Conservation (phyloP, 805 yeast species). For the Kazachstania viticola region DNA sequence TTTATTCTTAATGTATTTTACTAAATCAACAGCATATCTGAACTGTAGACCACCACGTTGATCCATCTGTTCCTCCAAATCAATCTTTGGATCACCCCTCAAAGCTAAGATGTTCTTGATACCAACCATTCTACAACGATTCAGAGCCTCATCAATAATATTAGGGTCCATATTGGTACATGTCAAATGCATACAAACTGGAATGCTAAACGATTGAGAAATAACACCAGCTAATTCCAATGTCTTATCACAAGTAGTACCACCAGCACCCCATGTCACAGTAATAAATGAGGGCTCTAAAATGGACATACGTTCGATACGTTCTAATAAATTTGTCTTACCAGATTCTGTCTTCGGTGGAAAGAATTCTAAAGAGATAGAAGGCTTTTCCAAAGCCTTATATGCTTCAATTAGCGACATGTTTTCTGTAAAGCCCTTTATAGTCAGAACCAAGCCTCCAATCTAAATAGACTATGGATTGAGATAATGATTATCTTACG, state of each 20-base stretch:
- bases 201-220: constrained; percentile 63
- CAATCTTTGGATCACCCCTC: constrained; percentile 92
- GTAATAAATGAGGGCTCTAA: constrained; percentile 84
- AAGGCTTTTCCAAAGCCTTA: constrained; percentile 38
- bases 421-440: no score
- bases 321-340: constrained; percentile 67
- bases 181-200: constrained; percentile 89
- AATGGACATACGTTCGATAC: constrained; percentile 81
- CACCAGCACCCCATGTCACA: constrained; percentile 99
- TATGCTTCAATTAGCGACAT: constrained; percentile 38
- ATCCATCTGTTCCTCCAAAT: constrained; percentile 26
- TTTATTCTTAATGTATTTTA: constrained; percentile 56
- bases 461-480: no score
- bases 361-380: constrained; percentile 86
- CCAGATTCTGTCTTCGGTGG: constrained; percentile 96
- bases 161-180: constrained; percentile 83
- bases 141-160: constrained; percentile 70
- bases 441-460: no score
- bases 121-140: constrained; percentile 61
- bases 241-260: constrained; percentile 80
- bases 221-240: constrained; percentile 72
- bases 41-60: constrained; percentile 34
- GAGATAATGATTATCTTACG: no score
- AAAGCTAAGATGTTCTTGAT: constrained; percentile 82
- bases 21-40: constrained; percentile 75